Base-by-base conservation (phyloP, 768 basidiomycete genomes). In the Psilocybe cubensis region DNA sequence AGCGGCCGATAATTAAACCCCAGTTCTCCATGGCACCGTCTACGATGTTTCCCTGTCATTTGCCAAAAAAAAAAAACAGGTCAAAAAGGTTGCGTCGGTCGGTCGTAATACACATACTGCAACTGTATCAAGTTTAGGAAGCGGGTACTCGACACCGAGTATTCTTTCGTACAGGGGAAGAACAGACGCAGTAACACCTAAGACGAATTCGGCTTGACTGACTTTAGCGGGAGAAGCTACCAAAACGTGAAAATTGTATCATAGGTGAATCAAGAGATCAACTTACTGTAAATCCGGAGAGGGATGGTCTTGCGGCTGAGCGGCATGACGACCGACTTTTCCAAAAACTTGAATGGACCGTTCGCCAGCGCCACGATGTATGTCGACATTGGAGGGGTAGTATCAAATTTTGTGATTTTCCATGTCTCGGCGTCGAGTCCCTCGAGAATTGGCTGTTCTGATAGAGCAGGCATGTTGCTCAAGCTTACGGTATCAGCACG, bases 11-110 rank as follows among this genome's bases (percentile, higher is more conserved):
- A 68, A 97, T 97, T 54, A 96, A 76, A 25, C 92, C 93, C 91
- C 91, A 94, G 70, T 94, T 95, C 73, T 97, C 96, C 95, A 96
- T 95, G 3, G 90, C 89, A 58, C 88, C 84, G 77, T 89, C 88
- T 67, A 96, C 94, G 63, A 97, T 97, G 68, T 97, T 95, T 51
- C 83, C 94, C 82, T 85, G 29, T 18, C 4, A 44, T n/a, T 29
- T 23, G n/a, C n/a, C n/a, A n/a, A n/a, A n/a, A n/a, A n/a, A n/a
- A n/a, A n/a, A n/a, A n/a, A n/a, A n/a, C n/a, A n/a, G n/a, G n/a
- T n/a, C n/a, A n/a, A n/a, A n/a, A n/a, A n/a, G n/a, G n/a, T n/a
- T n/a, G n/a, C n/a, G n/a, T n/a, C n/a, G n/a, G n/a, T 18, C n/a
- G 41, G 42, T 41, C 25, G 45, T 25, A 6, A 11, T 6, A 14